Conservation (phyloP, 2,329 filamentous ascomycete species). For the Pleoardoris graminearum region DNA sequence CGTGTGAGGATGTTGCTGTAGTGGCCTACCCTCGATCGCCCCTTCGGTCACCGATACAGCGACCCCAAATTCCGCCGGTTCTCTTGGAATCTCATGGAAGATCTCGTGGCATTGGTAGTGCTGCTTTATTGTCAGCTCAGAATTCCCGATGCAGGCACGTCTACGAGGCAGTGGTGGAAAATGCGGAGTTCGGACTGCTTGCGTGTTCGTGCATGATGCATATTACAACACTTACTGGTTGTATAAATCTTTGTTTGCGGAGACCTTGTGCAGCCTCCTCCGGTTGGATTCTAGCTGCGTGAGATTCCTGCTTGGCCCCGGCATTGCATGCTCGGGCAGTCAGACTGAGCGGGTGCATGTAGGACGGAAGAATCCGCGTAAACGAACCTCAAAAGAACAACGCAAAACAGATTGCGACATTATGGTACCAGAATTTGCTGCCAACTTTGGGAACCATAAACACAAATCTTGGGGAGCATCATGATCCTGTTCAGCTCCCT, state of each 20-base stretch:
- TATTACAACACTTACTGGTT: background rate
- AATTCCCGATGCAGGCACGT: background rate
- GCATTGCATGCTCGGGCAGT: too few species aligned
- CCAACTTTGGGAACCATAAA: too few species aligned
- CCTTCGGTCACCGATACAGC: constrained; percentile 3
- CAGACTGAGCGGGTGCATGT: too few species aligned
- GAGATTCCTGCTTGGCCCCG: too few species aligned
- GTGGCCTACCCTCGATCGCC: background rate
- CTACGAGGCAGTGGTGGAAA: too few species aligned
- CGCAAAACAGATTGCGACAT: too few species aligned
- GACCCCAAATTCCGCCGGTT: background rate
- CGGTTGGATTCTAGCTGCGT: too few species aligned
- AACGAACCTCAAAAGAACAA: too few species aligned
- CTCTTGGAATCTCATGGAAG: background rate
- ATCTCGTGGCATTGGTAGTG: background rate
- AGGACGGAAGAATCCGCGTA: too few species aligned
- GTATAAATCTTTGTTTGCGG: background rate
- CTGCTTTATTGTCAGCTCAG: background rate
- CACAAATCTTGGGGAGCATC: too few species aligned
- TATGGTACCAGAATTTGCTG: too few species aligned
- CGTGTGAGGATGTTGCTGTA: background rate
- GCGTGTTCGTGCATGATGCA: background rate
- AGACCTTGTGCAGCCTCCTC: too few species aligned
- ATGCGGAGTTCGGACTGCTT: constrained; percentile 1
- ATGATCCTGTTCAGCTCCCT: background rate